Evolutionary conservation across 805 yeast species (phyloP), one percentile per base, ranked within the genome.

Genomic region (Naumovozyma baii): DNA sequence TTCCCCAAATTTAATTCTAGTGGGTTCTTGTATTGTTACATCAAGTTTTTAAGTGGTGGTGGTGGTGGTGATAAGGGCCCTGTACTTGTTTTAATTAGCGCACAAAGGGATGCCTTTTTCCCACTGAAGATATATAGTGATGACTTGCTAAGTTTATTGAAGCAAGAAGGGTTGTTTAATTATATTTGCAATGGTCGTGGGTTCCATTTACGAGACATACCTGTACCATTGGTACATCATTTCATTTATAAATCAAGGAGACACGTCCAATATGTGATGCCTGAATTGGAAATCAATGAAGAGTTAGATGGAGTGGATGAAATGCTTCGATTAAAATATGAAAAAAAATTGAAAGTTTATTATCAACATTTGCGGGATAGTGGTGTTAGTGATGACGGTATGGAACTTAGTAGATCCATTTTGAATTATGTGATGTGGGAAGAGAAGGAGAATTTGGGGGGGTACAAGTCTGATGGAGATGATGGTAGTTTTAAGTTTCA

Each of bases 1-100:
- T 69, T 90, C 57, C 95, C 97, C 0, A 77, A 83, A 49, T 90
- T 90, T 66, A 90, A 92, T 54, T 65, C 85, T 2, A 78, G 78
- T 46, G 98, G 98, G 8, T 92, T 88, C 52, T 62, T 90, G 4
- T 83, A 92, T 54, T 78, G 86, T 10, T 85, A 82, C 52, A 82
- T 87, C 33, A 78, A 77, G 42, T 77, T 78, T 47, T 55, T 80
- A 35, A 56, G 64, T 14, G 62, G 60, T 17, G 34, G 22, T 13
- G 15, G 15, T 8, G 29, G 25, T 33, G n/a, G 19, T 3, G 14
- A 31, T 13, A 37, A 38, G n/a, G 33, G 43, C 39, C 49, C 72
- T 2, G 67, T 70, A 1, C 49, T 74, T 16, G 68, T 73, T 2
- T 43, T 74, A n/a, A 63, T 74, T 5, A 62, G 68, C 47, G 67